These are phyloP conservation scores for Grosmannia penicillata DNA, from an alignment of 2,329 filamentous ascomycete genomes.

Conservation along the genomic window DNA sequence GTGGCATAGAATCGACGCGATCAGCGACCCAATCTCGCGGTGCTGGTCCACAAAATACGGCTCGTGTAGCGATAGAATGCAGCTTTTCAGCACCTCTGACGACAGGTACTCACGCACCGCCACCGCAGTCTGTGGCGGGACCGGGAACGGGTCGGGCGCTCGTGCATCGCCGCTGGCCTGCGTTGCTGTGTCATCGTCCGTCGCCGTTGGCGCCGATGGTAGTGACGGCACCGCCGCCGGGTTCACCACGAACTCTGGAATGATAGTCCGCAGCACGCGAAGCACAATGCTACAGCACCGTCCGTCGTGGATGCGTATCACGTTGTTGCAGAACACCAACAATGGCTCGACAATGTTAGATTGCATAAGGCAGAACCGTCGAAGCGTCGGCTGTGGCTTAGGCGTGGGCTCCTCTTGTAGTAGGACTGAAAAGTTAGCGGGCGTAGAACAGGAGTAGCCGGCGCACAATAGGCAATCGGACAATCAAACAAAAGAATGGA, in stretches of 20 bases:
- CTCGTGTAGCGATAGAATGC: slow-evolving; percentile 81
- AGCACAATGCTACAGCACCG: slow-evolving; percentile 77
- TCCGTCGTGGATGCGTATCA: slow-evolving; percentile 77
- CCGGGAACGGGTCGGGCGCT: slow-evolving; percentile 20
- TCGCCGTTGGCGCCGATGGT: slow-evolving; percentile 1
- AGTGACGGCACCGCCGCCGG: neutral
- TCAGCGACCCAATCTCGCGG: slow-evolving; percentile 76
- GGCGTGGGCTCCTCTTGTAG: slow-evolving; percentile 15
- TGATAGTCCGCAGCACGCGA: slow-evolving; percentile 70
- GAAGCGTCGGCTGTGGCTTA: slow-evolving; percentile 42
- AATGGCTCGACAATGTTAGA: slow-evolving; percentile 72
- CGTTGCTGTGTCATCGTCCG: neutral
- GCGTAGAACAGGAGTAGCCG: too few relatives aligned
- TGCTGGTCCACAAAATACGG: slow-evolving; percentile 95
- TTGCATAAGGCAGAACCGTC: slow-evolving; percentile 69
- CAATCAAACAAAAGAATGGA: too few relatives aligned
- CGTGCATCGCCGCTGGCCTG: slow-evolving; percentile 5
- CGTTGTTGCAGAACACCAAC: slow-evolving; percentile 82
- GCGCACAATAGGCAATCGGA: neutral
- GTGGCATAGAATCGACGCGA: slow-evolving; percentile 68
- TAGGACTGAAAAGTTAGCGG: slow-evolving; percentile 16
- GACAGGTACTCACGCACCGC: slow-evolving; percentile 83
- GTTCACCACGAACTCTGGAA: slow-evolving; percentile 53
- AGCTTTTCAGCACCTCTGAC: slow-evolving; percentile 75
- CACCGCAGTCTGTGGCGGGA: slow-evolving; percentile 37